phyloP scores from a whole-genome alignment of 2,329 filamentous ascomycete genomes.

The Penicillium occitanis region DNA sequence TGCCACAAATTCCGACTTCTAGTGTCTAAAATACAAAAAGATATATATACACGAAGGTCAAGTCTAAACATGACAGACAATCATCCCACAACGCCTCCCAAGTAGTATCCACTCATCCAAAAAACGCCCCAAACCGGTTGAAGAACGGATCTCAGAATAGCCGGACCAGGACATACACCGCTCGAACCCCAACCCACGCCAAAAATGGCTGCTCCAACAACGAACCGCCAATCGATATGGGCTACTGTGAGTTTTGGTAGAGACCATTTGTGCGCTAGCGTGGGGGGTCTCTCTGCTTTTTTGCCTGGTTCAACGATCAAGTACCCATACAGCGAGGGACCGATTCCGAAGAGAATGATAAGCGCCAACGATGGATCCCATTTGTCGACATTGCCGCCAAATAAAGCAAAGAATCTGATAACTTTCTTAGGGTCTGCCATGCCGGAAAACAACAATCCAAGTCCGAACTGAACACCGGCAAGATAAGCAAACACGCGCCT shows the following conservation, averaged over 20 bases:
- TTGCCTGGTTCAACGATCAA: constrained; percentile 33
- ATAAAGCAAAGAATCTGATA: constrained; percentile 48
- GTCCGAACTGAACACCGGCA: constrained; percentile 52
- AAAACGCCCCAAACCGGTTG: constrained; percentile 51
- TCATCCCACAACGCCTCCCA: constrained; percentile 35
- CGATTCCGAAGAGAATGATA: constrained; percentile 51
- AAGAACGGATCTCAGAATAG: constrained; percentile 46
- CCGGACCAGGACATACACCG: constrained; percentile 55
- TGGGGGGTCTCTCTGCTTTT: constrained; percentile 31
- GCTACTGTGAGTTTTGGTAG: constrained; percentile 47
- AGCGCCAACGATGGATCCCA: constrained; percentile 54
- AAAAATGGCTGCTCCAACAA: constrained; percentile 50
- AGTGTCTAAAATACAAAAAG: background rate
- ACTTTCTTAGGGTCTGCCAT: constrained; percentile 55
- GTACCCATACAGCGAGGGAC: constrained; percentile 46
- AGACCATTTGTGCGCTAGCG: constrained; percentile 43
- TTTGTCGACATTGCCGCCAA: constrained; percentile 42
- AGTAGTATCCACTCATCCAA: constrained; percentile 50
- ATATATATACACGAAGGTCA: background rate
- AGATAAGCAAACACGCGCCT: constrained; percentile 44
- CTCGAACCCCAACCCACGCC: constrained; percentile 54
- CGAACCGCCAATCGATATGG: constrained; percentile 52
- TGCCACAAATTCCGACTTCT: background rate
- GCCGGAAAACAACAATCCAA: constrained; percentile 53
- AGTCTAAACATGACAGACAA: background rate